Percentiles rank a stretch among this genome's conserved stretches.
phyloP scores from a whole-genome alignment of 2,329 filamentous ascomycete genomes.

The Paecilomyces niveus region DNA sequence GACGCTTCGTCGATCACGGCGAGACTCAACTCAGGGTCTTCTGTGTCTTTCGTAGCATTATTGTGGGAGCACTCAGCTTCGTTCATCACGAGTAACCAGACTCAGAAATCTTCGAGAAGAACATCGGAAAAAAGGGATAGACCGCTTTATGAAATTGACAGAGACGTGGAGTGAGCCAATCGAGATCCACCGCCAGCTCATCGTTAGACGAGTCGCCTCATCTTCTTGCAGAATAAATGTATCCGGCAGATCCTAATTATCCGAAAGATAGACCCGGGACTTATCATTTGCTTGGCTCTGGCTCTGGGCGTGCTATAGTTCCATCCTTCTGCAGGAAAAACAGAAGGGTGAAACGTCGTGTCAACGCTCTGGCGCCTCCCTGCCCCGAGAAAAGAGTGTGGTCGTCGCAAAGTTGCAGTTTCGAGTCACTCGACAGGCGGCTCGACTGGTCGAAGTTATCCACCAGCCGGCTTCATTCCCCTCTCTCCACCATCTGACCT shows the following conservation, averaged over 20 bases:
- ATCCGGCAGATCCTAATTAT: neutral
- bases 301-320: neutral
- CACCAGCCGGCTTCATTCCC: neutral
- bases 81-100: neutral
- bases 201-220: neutral
- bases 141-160: neutral
- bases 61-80: neutral
- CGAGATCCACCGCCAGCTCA: neutral
- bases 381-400: neutral
- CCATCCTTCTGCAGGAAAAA: neutral
- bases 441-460: neutral
- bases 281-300: neutral
- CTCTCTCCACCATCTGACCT: neutral
- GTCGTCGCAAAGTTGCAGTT: neutral
- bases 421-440: neutral
- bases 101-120: neutral
- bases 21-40: no score
- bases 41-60: no score
- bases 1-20: no score
- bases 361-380: neutral
- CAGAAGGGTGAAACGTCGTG: neutral
- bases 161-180: neutral
- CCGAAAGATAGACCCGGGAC: neutral
- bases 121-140: neutral
- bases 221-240: neutral